A percentile compares a stretch with the other conserved stretches of the same genome.
These are phyloP conservation scores for Discostella stelligera DNA, from an alignment of 352 stramenopile genomes.

Conservation along the genomic window DNA sequence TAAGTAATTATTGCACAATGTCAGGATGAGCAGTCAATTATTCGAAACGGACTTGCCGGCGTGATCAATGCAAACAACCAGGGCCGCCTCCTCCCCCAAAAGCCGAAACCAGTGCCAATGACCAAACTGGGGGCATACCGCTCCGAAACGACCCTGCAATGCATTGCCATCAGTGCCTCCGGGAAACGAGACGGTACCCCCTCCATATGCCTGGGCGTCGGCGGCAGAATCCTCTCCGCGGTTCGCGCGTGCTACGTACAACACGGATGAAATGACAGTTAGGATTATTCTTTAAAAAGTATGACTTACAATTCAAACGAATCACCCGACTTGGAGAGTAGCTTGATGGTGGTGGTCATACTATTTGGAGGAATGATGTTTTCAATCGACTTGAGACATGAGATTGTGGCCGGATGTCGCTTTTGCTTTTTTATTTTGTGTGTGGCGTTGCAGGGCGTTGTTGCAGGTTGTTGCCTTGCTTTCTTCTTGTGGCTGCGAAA, in stretches of 20 bases:
- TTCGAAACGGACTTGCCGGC: background rate
- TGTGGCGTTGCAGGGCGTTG: too few species aligned
- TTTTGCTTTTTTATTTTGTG: background rate
- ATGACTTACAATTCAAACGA: slow-evolving; percentile 35
- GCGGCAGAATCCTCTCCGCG: background rate
- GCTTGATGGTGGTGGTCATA: slow-evolving; percentile 22
- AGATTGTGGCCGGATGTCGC: background rate
- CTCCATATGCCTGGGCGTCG: background rate
- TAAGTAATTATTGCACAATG: background rate
- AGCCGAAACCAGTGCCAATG: too few species aligned
- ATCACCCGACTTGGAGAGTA: slow-evolving; percentile 24
- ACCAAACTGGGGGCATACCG: too few species aligned
- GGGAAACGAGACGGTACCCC: too few species aligned
- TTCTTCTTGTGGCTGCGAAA: background rate
- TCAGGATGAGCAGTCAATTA: background rate
- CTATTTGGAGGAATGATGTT: background rate
- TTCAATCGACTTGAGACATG: background rate
- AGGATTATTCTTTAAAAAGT: background rate
- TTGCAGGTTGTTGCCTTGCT: background rate
- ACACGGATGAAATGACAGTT: background rate
- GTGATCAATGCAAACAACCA: background rate
- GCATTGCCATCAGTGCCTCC: too few species aligned
- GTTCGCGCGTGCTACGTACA: background rate
- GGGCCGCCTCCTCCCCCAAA: too few species aligned
- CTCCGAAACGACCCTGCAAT: too few species aligned